Conservation (phyloP, 228 moss, liverwort and hornwort genomes). For the Sphagnum magellanicum region DNA sequence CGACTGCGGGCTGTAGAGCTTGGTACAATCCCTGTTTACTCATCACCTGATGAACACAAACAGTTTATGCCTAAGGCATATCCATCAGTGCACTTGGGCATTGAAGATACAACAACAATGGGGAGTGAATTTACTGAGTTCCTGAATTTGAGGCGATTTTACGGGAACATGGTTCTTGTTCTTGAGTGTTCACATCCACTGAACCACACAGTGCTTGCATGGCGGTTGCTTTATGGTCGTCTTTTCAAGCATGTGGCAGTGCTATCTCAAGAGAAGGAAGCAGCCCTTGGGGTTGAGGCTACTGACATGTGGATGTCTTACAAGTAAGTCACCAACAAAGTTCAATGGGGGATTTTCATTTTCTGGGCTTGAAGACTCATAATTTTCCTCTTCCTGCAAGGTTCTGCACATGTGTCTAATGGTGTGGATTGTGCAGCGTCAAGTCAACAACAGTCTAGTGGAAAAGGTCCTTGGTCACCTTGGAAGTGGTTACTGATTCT, state of each 20-base stretch:
- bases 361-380: background rate
- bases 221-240: constrained; percentile 87
- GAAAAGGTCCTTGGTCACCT: too few relatives aligned
- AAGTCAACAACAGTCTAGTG: too few relatives aligned
- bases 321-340: constrained; percentile 18
- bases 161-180: constrained; percentile 76
- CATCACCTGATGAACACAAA: constrained; percentile 36
- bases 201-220: constrained; percentile 77
- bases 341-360: background rate
- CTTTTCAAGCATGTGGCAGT: constrained; percentile 90
- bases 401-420: background rate
- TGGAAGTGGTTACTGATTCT: background rate
- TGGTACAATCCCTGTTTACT: constrained; percentile 31
- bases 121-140: constrained; percentile 73
- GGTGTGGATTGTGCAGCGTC: background rate
- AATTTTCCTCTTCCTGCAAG: background rate
- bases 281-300: constrained; percentile 62
- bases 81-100: constrained; percentile 67
- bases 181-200: constrained; percentile 76
- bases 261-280: constrained; percentile 62
- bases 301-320: constrained; percentile 63
- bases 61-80: constrained; percentile 67
- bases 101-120: constrained; percentile 66
- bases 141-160: constrained; percentile 76
- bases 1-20: constrained; percentile 67